Base-by-base conservation (phyloP, 2,329 filamentous ascomycete species). In the Rhinocladiella similis region DNA sequence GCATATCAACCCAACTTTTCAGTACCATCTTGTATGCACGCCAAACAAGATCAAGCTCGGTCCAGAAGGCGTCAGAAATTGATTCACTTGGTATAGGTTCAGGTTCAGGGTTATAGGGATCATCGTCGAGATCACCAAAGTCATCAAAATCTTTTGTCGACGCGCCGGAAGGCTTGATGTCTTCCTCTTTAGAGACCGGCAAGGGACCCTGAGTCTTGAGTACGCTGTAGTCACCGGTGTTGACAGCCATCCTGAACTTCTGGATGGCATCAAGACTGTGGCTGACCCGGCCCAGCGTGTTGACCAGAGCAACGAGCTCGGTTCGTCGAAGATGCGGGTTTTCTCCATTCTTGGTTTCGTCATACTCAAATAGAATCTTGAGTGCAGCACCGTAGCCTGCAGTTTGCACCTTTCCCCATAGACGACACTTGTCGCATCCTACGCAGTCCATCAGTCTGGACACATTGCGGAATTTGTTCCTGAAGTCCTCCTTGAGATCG, bases 371-470 rank as follows among this genome's bases (percentile, higher is more conserved):
- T 1, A 99, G 81, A 3, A 99, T 88, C 75, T 99, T 99, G 61
- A 99, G 78, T 0, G 94, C 94, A 0, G 94, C 91, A 48, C 94
- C 94, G 70, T 97, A 97, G 2, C 94, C 94, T 12, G 90, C 89
- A 0, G 91, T 96, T 75, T 99, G 94, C 36, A 99, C 77, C 75
- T 99, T 99, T 47, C 94, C 94, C 94, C 94, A 99, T 2, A 99
- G 85, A 7, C 94, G 86, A 75, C 94, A 99, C 77, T 99, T 99
- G 77, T 99, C 94, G 73, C 94, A 99, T 43, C 94, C 94, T 18
- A 97, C 93, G 66, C 94, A 99, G 73, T 99, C 94, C 94, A 99
- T 99, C 63, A 97, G 82, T 39, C 94, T 86, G 71, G 90, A 96
- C 59, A 99, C 90, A 70, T 99, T 99, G 70, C 94, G 86, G 81